A percentile compares a stretch with the other conserved stretches of the same genome.
Conservation (phyloP, 352 stramenopile species). For the Globisporangium acanthophoron region DNA sequence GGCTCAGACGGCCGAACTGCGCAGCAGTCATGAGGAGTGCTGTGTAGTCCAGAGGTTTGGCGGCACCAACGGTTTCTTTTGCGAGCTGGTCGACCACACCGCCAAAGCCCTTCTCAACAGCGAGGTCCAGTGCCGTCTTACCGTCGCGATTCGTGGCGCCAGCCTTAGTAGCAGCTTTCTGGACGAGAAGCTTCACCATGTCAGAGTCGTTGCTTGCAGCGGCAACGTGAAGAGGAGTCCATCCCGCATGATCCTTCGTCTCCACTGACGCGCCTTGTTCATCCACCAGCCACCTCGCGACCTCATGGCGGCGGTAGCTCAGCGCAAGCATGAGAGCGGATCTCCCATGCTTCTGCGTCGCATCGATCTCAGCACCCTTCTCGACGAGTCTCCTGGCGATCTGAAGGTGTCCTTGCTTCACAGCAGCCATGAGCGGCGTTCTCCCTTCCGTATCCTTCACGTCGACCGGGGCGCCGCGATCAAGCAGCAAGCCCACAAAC, state of each 20-base stretch:
- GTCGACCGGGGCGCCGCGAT: neutral
- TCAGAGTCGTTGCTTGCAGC: neutral
- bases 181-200: neutral
- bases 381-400: constrained; percentile 2
- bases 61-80: too few relatives aligned
- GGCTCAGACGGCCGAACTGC: neutral
- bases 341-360: neutral
- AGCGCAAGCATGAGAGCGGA: constrained; percentile 6
- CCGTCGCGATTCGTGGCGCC: neutral
- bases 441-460: neutral
- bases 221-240: constrained; percentile 3
- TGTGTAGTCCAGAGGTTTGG: neutral
- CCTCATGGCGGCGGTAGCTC: neutral
- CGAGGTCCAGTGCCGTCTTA: constrained; percentile 3
- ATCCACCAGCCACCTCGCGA: neutral
- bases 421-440: constrained; percentile 5
- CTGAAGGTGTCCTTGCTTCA: neutral
- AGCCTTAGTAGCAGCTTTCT: neutral
- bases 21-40: neutral
- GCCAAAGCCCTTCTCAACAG: constrained; percentile 3
- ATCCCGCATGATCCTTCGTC: constrained; percentile 1
- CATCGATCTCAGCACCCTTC: neutral
- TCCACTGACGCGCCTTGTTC: neutral
- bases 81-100: neutral
- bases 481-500: constrained; percentile 1